Conservation (phyloP, 78 protist genomes). For the Polysphondylium violaceum region DNA sequence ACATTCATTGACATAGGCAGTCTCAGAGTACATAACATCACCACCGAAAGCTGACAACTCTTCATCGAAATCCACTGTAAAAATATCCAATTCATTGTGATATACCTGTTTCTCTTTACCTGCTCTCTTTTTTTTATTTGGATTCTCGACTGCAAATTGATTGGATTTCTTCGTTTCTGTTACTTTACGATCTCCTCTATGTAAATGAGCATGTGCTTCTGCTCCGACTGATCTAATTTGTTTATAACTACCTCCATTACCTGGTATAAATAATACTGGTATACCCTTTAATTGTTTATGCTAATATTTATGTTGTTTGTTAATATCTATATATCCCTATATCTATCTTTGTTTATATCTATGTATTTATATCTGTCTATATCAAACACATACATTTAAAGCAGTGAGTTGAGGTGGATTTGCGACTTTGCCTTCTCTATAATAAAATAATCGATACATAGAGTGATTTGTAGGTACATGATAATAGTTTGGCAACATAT, state of each 20-base stretch:
- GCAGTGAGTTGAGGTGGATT: background rate
- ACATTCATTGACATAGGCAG: slow-evolving; percentile 77
- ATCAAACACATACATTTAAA: background rate
- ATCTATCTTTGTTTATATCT: background rate
- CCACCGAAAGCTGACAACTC: slow-evolving; percentile 85
- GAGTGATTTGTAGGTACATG: slow-evolving; percentile 51
- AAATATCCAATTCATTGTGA: slow-evolving; percentile 78
- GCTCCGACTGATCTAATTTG: slow-evolving; percentile 77
- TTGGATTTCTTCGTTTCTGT: no score
- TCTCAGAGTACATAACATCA: slow-evolving; percentile 70
- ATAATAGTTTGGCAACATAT: slow-evolving; percentile 70
- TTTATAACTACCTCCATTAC: slow-evolving; percentile 79
- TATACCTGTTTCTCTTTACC: background rate
- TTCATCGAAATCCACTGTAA: slow-evolving; percentile 75
- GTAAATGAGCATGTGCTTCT: slow-evolving; percentile 30
- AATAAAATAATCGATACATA: slow-evolving; percentile 45
- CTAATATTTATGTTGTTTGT: background rate
- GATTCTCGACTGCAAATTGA: slow-evolving; percentile 31
- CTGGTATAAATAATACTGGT: slow-evolving; percentile 80
- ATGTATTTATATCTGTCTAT: background rate
- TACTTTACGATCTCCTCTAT: no score
- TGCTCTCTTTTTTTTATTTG: slow-evolving; percentile 9
- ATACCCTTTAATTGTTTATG: slow-evolving; percentile 48
- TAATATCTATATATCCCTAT: background rate
- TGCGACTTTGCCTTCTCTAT: slow-evolving; percentile 39